Percentiles rank a stretch among this genome's conserved stretches.
Evolutionary conservation across 306 rosid species (phyloP).

Genomic region (Carpinus viminea): DNA sequence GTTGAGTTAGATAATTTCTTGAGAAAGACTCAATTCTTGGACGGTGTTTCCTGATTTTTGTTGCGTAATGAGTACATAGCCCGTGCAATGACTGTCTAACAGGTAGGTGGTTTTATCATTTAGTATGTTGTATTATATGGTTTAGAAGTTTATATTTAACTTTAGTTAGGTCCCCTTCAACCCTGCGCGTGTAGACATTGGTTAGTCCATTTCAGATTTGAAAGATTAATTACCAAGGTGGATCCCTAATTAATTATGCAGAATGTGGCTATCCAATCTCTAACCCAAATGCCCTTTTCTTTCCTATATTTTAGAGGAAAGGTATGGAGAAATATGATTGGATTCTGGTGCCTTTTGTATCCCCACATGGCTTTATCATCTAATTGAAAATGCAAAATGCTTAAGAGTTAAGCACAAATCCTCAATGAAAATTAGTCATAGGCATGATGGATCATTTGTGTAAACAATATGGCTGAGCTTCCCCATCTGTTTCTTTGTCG

Average conservation of each 20-base stretch:
- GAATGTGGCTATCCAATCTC: background rate
- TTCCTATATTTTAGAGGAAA: background rate
- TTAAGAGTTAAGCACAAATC: background rate
- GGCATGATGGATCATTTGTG: background rate
- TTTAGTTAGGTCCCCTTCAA: background rate
- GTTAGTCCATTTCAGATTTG: background rate
- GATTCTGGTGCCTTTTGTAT: background rate
- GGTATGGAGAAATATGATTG: background rate
- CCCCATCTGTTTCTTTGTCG: conserved; percentile 1
- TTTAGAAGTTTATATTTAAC: background rate
- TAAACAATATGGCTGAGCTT: background rate
- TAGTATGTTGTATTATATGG: background rate
- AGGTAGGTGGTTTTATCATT: background rate
- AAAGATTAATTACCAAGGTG: conserved; percentile 4
- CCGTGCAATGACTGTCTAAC: too few relatives aligned
- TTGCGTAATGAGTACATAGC: too few relatives aligned
- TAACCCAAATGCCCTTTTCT: background rate
- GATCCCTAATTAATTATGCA: background rate
- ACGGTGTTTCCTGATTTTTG: too few relatives aligned
- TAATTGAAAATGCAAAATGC: background rate
- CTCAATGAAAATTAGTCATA: background rate
- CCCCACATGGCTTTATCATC: background rate
- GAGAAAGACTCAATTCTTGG: too few relatives aligned
- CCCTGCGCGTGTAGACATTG: background rate
- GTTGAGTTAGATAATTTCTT: too few relatives aligned